Evolutionary conservation across 1,284 basidiomycete genomes (phyloP), one percentile per base, ranked within the genome.

Genomic region (Thelephora terrestris): DNA sequence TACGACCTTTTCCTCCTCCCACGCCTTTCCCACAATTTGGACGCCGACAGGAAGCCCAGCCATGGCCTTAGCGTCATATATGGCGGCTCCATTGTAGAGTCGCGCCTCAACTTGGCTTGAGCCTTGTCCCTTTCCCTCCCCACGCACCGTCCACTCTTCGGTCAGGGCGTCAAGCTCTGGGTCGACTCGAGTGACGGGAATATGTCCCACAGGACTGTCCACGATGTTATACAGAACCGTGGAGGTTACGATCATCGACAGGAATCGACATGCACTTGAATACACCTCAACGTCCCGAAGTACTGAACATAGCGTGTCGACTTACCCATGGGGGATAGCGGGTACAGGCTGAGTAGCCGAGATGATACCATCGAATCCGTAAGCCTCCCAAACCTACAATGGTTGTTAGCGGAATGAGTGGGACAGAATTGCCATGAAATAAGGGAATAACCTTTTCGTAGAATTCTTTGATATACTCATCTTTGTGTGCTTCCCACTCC

Each of bases 1-100:
- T 43, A 95, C 59, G 2, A 92, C 80, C 63, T 88, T 89, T 69
- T 94, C 92, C 46, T 95, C 92, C 57, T 92, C 84, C 76, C 81
- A 91, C 52, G 71, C 75, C 58, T 71, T 76, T 1, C 86, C 87
- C 0, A 87, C 82, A 20, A 94, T 61, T 65, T 96, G 92, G 38
- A 96, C 75, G 1, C 79, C 85, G 0, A 95, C 76, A 0, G 91
- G 91, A 62, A 96, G 72, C 0, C 90, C 91, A 20, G 76, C 67
- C 79, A 86, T 88, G 58, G 70, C 72, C 18, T 73, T 66, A 1
- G 85, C 77, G 58, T 93, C 72, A 57, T 95, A 96, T 29, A 42
- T 38, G 25, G 71, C 67, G 6, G 66, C 68, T 38, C 47, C 48
- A 1, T 62, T 57, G 60, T 83, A 91, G n/a, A 90, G 63, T 21